These are phyloP conservation scores for Paramecium biaurelia DNA, from an alignment of 73 alveolate genomes.

Conservation along the genomic window DNA sequence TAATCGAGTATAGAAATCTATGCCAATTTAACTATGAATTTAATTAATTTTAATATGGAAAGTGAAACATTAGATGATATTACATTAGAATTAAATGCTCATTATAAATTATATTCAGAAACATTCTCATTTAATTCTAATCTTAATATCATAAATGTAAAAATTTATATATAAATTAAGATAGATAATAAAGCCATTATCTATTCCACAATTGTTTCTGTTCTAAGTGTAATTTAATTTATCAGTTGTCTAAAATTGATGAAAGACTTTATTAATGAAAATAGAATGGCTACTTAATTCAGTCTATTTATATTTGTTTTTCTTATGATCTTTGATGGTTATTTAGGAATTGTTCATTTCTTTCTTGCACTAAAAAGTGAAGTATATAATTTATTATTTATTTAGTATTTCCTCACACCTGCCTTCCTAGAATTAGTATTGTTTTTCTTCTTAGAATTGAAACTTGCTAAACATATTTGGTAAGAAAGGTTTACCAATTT, in stretches of 20 bases:
- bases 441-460: conserved; percentile 41
- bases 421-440: conserved; percentile 48
- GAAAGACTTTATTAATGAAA: background rate
- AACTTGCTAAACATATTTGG: conserved; percentile 47
- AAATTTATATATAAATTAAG: background rate
- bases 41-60: background rate
- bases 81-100: background rate
- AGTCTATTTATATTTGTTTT: conserved; percentile 1
- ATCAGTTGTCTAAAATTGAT: background rate
- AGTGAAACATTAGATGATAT: background rate
- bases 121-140: background rate
- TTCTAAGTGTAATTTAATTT: background rate
- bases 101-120: background rate
- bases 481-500: conserved; percentile 13
- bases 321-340: background rate
- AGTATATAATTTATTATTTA: background rate
- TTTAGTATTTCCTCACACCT: conserved; percentile 55
- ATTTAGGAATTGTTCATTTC: conserved; percentile 19
- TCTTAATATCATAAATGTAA: background rate
- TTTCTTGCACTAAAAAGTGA: background rate
- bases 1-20: background rate
- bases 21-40: background rate
- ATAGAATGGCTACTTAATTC: background rate
- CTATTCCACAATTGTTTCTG: background rate
- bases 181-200: background rate